Base-by-base conservation (phyloP, 2,329 filamentous ascomycete genomes). In the Aotearoamyces nothofagi region DNA sequence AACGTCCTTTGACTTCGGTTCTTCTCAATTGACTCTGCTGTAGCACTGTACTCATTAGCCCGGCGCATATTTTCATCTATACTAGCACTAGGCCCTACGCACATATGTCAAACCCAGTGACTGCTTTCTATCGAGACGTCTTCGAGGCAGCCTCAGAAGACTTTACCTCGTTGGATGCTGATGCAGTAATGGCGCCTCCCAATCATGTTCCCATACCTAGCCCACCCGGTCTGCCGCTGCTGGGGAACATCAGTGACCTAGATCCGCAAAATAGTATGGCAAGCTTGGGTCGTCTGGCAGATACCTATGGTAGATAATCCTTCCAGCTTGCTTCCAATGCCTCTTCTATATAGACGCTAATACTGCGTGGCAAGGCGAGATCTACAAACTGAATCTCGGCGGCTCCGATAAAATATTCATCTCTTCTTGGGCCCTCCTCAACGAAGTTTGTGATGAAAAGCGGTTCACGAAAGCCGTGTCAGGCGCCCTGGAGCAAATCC, bases 171-270 rank as follows among this genome's bases (percentile, higher is more conserved):
- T n/a, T n/a, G n/a, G n/a, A n/a, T n/a, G n/a, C n/a, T n/a, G n/a
- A n/a, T n/a, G n/a, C n/a, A n/a, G n/a, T n/a, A n/a, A n/a, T n/a
- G n/a, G n/a, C n/a, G n/a, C n/a, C n/a, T n/a, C n/a, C 19, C 19
- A 20, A 20, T n/a, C 8, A 8, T n/a, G 19, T 20, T 20, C 57
- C 63, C 3, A 76, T 82, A 30, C 75, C 77, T 2, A 63, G 68
- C 26, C 76, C 76, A 15, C 60, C 60, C 30, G 71, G 69, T 3
- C 54, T 77, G 32, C 77, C 74, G 1, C 48, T 82, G 15, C 37
- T 82, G 14, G 77, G 78, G 15, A 78, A 82, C 40, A 45, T 77
- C 16, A 54, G 56, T 30, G 71, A 78, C 37, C 62, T 84, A 36
- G 66, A 76, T 33, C 51, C 60, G 0, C 61, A 64, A n/a, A 57